A percentile compares a stretch with the other conserved stretches of the same genome.
Evolutionary conservation across 208 protist genomes (phyloP).

Genomic region (Tritrichomonas musculus): DNA sequence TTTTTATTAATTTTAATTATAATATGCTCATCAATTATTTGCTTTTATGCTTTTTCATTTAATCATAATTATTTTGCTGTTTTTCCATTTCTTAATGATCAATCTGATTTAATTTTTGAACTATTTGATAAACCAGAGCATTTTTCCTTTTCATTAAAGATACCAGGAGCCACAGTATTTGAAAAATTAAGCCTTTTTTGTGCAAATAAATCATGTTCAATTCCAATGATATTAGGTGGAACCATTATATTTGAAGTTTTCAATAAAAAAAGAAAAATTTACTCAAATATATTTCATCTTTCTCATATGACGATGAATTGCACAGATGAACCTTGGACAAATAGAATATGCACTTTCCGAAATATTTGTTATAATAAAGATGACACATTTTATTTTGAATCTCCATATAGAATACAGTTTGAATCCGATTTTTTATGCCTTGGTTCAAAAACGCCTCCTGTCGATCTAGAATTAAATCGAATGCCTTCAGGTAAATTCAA

Average conservation of each 20-base stretch:
- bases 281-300: background rate
- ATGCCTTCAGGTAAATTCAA: background rate
- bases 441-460: background rate
- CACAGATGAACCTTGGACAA: constrained; percentile 1
- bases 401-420: background rate
- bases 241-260: background rate
- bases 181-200: background rate
- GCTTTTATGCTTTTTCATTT: too few species aligned
- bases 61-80: too few species aligned
- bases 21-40: too few species aligned
- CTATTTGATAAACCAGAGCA: background rate
- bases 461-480: background rate
- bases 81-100: too few species aligned
- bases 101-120: too few species aligned
- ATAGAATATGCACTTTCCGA: background rate
- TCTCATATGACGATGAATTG: background rate
- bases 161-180: background rate
- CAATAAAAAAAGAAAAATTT: background rate
- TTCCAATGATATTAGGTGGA: background rate
- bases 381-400: background rate
- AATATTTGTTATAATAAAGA: constrained; percentile 3
- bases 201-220: background rate
- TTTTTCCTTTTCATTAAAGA: background rate
- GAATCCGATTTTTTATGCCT: background rate
- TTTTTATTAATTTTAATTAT: too few species aligned